phyloP scores from a whole-genome alignment of 1,284 basidiomycete species.

The Trametes polyzona region DNA sequence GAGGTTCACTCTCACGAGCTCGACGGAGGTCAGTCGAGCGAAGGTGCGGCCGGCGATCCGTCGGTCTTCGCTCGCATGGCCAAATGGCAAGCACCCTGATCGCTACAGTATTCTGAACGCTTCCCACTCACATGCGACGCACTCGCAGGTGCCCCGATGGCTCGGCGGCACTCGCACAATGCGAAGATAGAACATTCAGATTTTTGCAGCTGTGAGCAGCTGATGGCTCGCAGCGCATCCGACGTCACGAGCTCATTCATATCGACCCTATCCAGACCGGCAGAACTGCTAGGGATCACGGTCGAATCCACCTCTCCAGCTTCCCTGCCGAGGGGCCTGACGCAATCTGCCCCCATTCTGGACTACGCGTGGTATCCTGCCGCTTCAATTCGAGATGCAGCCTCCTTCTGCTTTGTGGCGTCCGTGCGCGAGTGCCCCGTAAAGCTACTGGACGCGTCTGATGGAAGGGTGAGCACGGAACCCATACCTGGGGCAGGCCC shows the following conservation, averaged over 20 bases:
- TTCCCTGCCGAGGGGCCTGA: conserved; percentile 12
- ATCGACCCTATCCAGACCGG: not conserved
- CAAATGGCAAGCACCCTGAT: conserved; percentile 47
- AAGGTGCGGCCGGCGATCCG: not conserved
- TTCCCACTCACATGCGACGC: conserved; percentile 7
- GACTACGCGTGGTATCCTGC: conserved; percentile 84
- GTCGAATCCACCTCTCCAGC: conserved; percentile 1
- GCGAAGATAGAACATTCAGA: conserved; percentile 62
- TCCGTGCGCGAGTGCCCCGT: conserved; percentile 84
- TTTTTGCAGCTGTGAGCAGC: conserved; percentile 45
- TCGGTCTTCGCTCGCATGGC: conserved; percentile 47
- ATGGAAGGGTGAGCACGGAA: conserved; percentile 66
- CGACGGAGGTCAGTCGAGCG: not conserved
- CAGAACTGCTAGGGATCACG: conserved; percentile 13
- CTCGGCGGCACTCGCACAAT: conserved; percentile 57
- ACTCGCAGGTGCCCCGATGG: conserved; percentile 68
- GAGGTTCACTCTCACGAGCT: conserved; percentile 7
- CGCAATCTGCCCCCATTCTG: conserved; percentile 71
- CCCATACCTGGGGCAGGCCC: not conserved
- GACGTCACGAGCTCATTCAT: not conserved
- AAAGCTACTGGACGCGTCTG: conserved; percentile 76
- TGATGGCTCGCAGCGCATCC: not conserved
- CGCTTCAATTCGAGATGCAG: conserved; percentile 59
- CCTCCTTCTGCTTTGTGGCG: conserved; percentile 79
- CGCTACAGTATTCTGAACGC: not conserved